Conservation (phyloP, 2,329 filamentous ascomycete genomes). For the Graphiopsis chlorocephala region DNA sequence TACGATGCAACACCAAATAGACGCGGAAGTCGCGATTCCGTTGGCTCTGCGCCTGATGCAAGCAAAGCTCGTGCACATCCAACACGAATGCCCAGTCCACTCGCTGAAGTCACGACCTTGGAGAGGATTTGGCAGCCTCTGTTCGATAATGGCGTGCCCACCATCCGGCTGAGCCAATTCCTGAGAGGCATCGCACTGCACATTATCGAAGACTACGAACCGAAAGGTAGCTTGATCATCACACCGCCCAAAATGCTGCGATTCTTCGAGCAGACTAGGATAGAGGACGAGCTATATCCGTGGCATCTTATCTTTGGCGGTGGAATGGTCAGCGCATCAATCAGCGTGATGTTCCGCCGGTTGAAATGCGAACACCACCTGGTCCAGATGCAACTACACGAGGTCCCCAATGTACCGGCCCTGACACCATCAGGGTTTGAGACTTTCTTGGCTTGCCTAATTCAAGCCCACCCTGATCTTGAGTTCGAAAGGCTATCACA, state of each 20-base stretch:
- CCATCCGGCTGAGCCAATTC: slow-evolving; percentile 66
- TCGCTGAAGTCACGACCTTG: slow-evolving; percentile 53
- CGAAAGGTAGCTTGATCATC: slow-evolving; percentile 67
- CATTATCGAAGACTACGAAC: slow-evolving; percentile 68
- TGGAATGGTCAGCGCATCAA: slow-evolving; percentile 38
- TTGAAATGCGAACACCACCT: slow-evolving; percentile 50
- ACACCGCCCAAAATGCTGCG: slow-evolving; percentile 71
- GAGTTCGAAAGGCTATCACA: slow-evolving; percentile 69
- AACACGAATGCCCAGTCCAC: not conserved
- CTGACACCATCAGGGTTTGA: slow-evolving; percentile 49
- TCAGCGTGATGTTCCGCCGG: slow-evolving; percentile 47
- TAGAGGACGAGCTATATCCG: slow-evolving; percentile 65
- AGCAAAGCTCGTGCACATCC: not conserved
- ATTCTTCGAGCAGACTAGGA: slow-evolving; percentile 67
- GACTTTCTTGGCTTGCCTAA: slow-evolving; percentile 67
- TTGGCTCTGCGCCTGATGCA: not conserved
- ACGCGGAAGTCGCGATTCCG: slow-evolving; percentile 7
- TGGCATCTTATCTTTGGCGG: slow-evolving; percentile 53
- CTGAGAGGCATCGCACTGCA: slow-evolving; percentile 71
- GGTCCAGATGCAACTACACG: slow-evolving; percentile 43
- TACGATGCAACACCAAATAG: not conserved
- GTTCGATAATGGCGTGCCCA: slow-evolving; percentile 69
- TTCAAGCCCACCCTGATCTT: slow-evolving; percentile 71
- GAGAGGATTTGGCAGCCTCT: slow-evolving; percentile 75
- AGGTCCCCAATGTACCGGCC: slow-evolving; percentile 44